Evolutionary conservation across 768 basidiomycete genomes (phyloP).

Genomic region (Pilatotrama ljubarskyi): DNA sequence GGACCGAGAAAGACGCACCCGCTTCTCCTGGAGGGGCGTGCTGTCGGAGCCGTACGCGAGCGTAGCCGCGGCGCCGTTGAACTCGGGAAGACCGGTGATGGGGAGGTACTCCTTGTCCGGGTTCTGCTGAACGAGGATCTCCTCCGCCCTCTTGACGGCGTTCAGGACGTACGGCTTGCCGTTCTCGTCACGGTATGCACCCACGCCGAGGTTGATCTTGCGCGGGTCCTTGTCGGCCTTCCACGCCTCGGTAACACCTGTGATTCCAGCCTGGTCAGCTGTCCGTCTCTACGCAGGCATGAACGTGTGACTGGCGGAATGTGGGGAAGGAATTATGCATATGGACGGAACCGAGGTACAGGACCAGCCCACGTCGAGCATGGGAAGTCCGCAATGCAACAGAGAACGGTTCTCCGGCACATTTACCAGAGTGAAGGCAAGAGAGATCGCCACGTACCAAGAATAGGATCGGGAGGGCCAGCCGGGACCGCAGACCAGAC

Average conservation of each 20-base stretch:
- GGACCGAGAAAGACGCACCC: slow-evolving; percentile 48
- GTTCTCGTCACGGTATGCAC: slow-evolving; percentile 90
- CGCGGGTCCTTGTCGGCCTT: slow-evolving; percentile 90
- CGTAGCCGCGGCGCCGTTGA: slow-evolving; percentile 84
- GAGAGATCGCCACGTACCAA: slow-evolving; percentile 53
- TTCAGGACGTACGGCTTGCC: slow-evolving; percentile 95
- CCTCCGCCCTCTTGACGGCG: slow-evolving; percentile 90
- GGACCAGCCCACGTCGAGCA: neutral
- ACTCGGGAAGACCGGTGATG: slow-evolving; percentile 86
- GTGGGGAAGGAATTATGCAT: neutral
- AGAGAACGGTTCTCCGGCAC: slow-evolving; percentile 13
- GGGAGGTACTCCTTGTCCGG: slow-evolving; percentile 96
- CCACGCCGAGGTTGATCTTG: slow-evolving; percentile 98
- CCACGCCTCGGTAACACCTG: slow-evolving; percentile 92
- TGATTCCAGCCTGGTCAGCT: slow-evolving; percentile 4
- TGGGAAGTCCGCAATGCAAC: slow-evolving; percentile 1
- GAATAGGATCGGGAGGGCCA: slow-evolving; percentile 91
- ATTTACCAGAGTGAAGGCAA: slow-evolving; percentile 5
- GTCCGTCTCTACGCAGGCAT: neutral
- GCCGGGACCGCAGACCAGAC: slow-evolving; percentile 82
- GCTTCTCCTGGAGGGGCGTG: slow-evolving; percentile 63
- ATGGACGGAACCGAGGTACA: neutral
- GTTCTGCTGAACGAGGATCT: slow-evolving; percentile 59
- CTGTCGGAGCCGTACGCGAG: slow-evolving; percentile 90
- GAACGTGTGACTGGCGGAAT: slow-evolving; percentile 8